Evolutionary conservation across 345 rosid genomes (phyloP).

Genomic region (Luvunga scandens): DNA sequence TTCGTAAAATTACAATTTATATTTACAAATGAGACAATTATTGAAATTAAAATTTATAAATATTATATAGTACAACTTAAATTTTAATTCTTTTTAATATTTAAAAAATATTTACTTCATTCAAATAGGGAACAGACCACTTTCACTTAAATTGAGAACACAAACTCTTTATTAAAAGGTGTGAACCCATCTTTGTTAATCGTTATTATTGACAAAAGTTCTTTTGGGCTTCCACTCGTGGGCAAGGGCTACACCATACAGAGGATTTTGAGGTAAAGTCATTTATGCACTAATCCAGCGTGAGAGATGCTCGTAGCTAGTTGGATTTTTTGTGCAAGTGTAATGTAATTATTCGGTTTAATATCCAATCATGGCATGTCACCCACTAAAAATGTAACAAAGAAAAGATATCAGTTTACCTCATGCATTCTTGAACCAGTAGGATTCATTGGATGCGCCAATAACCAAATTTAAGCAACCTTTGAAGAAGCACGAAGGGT

Average conservation of each 20-base stretch:
- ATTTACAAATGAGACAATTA: too few relatives aligned
- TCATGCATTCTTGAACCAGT: neutral
- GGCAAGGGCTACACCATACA: neutral
- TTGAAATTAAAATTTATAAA: too few relatives aligned
- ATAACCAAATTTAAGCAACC: neutral
- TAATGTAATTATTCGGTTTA: neutral
- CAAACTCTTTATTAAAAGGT: too few relatives aligned
- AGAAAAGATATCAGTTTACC: too few relatives aligned
- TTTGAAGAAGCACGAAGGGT: neutral
- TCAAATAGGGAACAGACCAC: too few relatives aligned
- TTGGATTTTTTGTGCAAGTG: neutral
- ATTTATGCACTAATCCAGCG: neutral
- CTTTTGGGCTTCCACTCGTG: neutral
- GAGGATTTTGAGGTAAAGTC: neutral
- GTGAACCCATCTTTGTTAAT: neutral
- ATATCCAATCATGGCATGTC: neutral
- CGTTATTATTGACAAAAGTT: neutral
- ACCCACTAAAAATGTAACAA: neutral
- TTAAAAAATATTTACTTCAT: too few relatives aligned
- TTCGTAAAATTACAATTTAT: too few relatives aligned
- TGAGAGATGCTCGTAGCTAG: neutral
- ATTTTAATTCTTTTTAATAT: too few relatives aligned
- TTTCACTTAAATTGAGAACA: too few relatives aligned
- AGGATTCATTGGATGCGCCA: neutral
- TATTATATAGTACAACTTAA: too few relatives aligned